Percentiles rank a stretch among this genome's conserved stretches.
Conservation (phyloP, 1,284 basidiomycete species). For the Pyrrhoderma noxium region DNA sequence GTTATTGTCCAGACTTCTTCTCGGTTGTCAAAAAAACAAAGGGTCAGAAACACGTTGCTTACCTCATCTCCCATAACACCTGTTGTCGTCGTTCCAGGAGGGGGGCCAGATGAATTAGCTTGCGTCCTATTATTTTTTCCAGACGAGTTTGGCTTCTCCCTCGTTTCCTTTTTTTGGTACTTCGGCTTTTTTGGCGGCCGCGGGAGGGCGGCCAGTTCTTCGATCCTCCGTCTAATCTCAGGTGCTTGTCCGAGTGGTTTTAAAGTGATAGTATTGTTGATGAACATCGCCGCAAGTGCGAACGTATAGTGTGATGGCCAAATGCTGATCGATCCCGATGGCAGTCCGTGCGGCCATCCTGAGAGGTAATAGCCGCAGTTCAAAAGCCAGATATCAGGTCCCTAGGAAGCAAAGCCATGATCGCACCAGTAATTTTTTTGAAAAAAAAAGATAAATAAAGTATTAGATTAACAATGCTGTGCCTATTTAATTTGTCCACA, state of each 20-base stretch:
- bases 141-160: not conserved
- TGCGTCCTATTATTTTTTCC: too few relatives aligned
- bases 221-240: not conserved
- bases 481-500: not conserved
- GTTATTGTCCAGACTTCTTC: too few relatives aligned
- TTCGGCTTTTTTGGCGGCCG: not conserved
- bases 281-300: constrained; percentile 15
- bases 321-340: constrained; percentile 12
- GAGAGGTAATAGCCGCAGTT: constrained; percentile 5
- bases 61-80: too few relatives aligned
- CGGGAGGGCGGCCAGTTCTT: not conserved
- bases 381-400: constrained; percentile 9
- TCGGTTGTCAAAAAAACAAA: too few relatives aligned
- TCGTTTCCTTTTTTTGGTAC: not conserved
- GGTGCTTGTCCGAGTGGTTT: not conserved
- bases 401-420: not conserved
- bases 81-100: too few relatives aligned
- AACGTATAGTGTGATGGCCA: constrained; percentile 12
- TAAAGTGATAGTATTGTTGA: constrained; percentile 8
- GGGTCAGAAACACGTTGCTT: too few relatives aligned
- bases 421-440: not conserved
- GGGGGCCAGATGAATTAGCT: too few relatives aligned
- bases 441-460: too few relatives aligned
- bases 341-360: constrained; percentile 15
- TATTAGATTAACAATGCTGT: not conserved